These are phyloP conservation scores for Saraca asoca DNA, from an alignment of 331 rosid species.

Conservation along the genomic window DNA sequence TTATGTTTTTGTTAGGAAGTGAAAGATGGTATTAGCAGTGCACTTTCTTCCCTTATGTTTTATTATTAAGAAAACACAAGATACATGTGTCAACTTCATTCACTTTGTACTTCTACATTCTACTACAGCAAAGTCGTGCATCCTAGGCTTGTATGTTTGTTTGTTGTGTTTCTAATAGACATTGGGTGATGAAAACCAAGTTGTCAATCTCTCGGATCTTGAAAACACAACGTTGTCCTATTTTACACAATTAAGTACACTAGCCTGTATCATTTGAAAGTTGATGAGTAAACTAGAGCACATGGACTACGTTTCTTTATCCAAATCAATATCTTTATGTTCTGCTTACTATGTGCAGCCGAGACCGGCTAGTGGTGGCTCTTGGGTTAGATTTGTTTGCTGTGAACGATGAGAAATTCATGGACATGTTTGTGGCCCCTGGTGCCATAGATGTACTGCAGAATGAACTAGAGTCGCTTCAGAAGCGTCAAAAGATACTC, in stretches of 20 bases:
- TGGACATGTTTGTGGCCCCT: constrained; percentile 95
- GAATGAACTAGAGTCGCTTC: constrained; percentile 67
- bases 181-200: neutral
- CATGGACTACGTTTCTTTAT: constrained; percentile 3
- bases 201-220: neutral
- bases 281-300: too few species aligned
- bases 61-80: neutral
- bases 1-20: too few species aligned
- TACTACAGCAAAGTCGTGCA: too few species aligned
- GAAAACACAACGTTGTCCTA: neutral
- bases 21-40: neutral
- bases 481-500: constrained; percentile 81
- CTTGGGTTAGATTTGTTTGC: constrained; percentile 86
- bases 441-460: constrained; percentile 78
- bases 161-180: neutral
- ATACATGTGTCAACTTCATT: neutral
- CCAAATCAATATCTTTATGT: neutral
- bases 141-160: too few species aligned
- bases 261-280: neutral
- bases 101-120: neutral
- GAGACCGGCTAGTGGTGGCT: constrained; percentile 85
- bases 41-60: neutral
- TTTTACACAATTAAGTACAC: neutral
- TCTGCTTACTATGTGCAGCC: constrained; percentile 58
- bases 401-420: constrained; percentile 86